Conservation (phyloP, 2,329 filamentous ascomycete genomes). For the Scleromitrula shiraiana region DNA sequence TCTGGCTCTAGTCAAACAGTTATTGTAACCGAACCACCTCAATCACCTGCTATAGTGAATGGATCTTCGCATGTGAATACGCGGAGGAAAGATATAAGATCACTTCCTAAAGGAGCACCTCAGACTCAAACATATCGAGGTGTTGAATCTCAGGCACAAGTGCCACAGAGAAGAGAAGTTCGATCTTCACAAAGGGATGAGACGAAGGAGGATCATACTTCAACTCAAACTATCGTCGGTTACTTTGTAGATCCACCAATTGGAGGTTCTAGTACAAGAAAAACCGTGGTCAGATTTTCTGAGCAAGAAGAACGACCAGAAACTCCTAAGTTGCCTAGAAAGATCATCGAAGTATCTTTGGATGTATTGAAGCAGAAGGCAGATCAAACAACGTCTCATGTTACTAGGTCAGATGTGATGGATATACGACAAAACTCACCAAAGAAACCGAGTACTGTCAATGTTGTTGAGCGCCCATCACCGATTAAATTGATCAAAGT, state of each 20-base stretch:
- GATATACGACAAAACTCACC: background rate
- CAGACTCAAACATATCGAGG: conserved; percentile 3
- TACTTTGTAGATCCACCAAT: background rate
- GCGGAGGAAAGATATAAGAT: background rate
- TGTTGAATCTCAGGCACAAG: conserved; percentile 3
- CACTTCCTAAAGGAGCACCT: background rate
- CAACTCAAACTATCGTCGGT: conserved; percentile 3
- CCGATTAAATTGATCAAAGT: background rate
- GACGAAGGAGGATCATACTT: conserved; percentile 6
- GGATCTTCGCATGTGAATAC: background rate
- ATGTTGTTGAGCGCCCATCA: background rate
- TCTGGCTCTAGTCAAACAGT: background rate
- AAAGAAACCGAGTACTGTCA: background rate
- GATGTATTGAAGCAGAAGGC: background rate
- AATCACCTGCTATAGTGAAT: background rate
- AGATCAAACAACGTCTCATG: background rate
- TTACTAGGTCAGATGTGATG: background rate
- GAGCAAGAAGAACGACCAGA: background rate
- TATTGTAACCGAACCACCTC: background rate
- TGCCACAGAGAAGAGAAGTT: conserved; percentile 2
- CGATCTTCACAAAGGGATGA: background rate
- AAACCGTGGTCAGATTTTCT: background rate
- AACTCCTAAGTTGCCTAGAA: background rate
- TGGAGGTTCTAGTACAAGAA: background rate
- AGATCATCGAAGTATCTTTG: background rate